A percentile compares a stretch with the other conserved stretches of the same genome.
Conservation (phyloP, 495 filamentous ascomycete species). For the Bacidia rubella region DNA sequence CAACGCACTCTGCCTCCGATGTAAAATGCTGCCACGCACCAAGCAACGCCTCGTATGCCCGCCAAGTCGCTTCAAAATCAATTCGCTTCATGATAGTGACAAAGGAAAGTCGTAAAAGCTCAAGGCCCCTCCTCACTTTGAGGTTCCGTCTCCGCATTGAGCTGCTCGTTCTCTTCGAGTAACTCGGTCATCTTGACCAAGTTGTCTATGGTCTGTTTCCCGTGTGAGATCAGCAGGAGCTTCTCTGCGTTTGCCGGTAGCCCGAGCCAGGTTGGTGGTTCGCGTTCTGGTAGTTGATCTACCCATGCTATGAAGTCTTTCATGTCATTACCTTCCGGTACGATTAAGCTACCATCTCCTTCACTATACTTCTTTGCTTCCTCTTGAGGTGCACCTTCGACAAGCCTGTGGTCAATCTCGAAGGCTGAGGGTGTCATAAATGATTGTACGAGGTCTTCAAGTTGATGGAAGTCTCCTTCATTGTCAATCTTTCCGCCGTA, state of each 20-base stretch:
- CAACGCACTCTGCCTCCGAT: background rate
- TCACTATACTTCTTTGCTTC: constrained; percentile 27
- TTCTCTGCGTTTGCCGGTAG: constrained; percentile 96
- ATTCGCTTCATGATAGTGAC: background rate
- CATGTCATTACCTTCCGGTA: constrained; percentile 68
- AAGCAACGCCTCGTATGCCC: constrained; percentile 12
- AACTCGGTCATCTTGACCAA: constrained; percentile 68
- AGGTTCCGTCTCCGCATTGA: constrained; percentile 53
- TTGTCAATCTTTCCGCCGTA: constrained; percentile 98
- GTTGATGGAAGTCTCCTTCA: constrained; percentile 64
- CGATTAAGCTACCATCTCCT: constrained; percentile 49
- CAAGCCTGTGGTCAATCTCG: constrained; percentile 80
- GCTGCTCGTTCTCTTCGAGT: constrained; percentile 86
- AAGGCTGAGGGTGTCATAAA: constrained; percentile 79
- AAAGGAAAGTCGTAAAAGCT: constrained; percentile 2
- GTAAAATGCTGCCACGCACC: background rate
- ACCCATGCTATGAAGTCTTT: constrained; percentile 88
- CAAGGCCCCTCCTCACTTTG: background rate
- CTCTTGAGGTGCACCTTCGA: constrained; percentile 40
- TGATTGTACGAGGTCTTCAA: constrained; percentile 55
- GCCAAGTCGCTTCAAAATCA: constrained; percentile 13
- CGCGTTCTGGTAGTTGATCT: constrained; percentile 78
- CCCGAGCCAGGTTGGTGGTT: constrained; percentile 94
- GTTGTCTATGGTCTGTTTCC: constrained; percentile 72
- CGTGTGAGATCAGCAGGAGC: constrained; percentile 78